phyloP scores from a whole-genome alignment of 495 filamentous ascomycete species.

The Penicillium salamii region DNA sequence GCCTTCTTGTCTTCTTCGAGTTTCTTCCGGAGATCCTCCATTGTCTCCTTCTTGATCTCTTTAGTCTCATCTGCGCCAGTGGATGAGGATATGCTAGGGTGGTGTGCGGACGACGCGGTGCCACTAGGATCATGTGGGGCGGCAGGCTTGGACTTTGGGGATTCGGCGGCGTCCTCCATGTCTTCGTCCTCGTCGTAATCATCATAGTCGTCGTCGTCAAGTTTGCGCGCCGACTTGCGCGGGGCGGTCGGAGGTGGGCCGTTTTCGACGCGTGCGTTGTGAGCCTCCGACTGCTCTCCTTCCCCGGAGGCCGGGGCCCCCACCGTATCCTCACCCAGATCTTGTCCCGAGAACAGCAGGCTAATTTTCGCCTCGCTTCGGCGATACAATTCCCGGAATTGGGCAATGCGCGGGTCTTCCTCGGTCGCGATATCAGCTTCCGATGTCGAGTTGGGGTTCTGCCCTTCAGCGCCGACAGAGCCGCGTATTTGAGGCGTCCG shows the following conservation, averaged over 20 bases:
- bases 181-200: slow-evolving; percentile 79
- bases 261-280: slow-evolving; percentile 39
- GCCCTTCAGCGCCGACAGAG: slow-evolving; percentile 47
- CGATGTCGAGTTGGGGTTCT: slow-evolving; percentile 46
- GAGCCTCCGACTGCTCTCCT: slow-evolving; percentile 24
- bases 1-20: slow-evolving; percentile 92
- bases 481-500: slow-evolving; percentile 50
- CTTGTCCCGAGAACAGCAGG: slow-evolving; percentile 52
- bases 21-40: slow-evolving; percentile 88
- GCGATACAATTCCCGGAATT: slow-evolving; percentile 59
- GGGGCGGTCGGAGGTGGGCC: slow-evolving; percentile 39
- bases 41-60: slow-evolving; percentile 56
- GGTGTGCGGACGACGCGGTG: slow-evolving; percentile 28
- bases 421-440: slow-evolving; percentile 53
- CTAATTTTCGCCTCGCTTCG: slow-evolving; percentile 60
- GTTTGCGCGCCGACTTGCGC: slow-evolving; percentile 64
- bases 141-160: slow-evolving; percentile 56
- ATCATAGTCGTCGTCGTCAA: slow-evolving; percentile 79
- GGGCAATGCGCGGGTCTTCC: slow-evolving; percentile 61
- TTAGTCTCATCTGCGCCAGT: slow-evolving; percentile 32
- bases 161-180: slow-evolving; percentile 50
- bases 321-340: slow-evolving; percentile 31
- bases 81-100: slow-evolving; percentile 26
- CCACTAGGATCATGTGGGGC: slow-evolving; percentile 35
- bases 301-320: slow-evolving; percentile 15